These are phyloP conservation scores for Botrytis fabae DNA, from an alignment of 2,329 filamentous ascomycete species.

Conservation along the genomic window DNA sequence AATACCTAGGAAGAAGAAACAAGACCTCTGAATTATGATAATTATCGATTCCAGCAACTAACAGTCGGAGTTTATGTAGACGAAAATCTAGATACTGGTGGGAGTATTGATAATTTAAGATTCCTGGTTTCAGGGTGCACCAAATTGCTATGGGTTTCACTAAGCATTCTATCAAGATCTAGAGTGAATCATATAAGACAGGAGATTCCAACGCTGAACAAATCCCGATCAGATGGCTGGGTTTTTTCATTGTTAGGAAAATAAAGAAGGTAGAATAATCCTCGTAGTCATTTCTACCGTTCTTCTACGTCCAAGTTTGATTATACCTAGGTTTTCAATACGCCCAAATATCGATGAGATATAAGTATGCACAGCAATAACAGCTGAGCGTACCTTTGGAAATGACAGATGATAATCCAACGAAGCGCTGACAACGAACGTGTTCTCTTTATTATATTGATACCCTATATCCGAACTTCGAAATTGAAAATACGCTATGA, in stretches of 20 bases:
- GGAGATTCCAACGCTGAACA: background rate
- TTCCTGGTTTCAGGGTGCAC: background rate
- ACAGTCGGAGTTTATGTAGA: background rate
- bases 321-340: fast-evolving
- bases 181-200: background rate
- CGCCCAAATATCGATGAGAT: background rate
- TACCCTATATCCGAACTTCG: background rate
- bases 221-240: background rate
- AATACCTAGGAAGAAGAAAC: background rate
- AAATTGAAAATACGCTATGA: background rate
- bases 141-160: too few relatives aligned
- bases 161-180: background rate
- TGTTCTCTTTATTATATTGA: background rate
- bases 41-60: background rate
- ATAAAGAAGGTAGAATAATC: background rate
- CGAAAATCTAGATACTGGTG: background rate
- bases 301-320: background rate
- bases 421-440: background rate
- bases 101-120: too few relatives aligned
- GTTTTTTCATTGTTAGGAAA: background rate
- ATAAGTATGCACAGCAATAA: background rate
- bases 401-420: background rate
- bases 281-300: background rate
- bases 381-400: background rate
- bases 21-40: background rate